Evolutionary conservation across 2,329 filamentous ascomycete genomes (phyloP).

Genomic region (Graphium sp.): DNA sequence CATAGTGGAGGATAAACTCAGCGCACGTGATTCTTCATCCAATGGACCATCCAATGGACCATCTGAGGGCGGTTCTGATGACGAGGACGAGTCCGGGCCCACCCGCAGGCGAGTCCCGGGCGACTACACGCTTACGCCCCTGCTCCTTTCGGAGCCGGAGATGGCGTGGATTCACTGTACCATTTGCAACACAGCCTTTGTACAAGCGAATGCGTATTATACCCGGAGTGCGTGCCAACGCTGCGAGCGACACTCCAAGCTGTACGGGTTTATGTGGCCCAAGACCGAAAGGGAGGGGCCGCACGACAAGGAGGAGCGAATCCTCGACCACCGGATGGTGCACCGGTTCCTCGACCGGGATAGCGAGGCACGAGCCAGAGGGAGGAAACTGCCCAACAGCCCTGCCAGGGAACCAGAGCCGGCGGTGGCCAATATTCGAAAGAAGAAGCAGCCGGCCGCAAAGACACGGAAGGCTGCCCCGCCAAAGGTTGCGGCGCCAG

Average conservation of each 20-base stretch:
- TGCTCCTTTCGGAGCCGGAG: conserved; percentile 56
- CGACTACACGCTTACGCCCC: conserved; percentile 68
- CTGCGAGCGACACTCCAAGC: conserved; percentile 86
- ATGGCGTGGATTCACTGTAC: conserved; percentile 82
- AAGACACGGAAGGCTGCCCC: conserved; percentile 1
- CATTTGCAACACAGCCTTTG: conserved; percentile 66
- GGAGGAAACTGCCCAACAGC: conserved; percentile 11
- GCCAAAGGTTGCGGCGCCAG: conserved; percentile 3
- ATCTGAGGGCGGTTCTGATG: too few relatives aligned
- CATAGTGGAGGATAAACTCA: too few relatives aligned
- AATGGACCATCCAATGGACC: too few relatives aligned
- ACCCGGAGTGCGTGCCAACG: conserved; percentile 76
- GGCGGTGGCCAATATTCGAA: too few relatives aligned
- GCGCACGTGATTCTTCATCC: too few relatives aligned
- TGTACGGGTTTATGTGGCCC: conserved; percentile 92
- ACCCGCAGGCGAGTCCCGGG: conserved; percentile 39
- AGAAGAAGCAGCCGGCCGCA: conserved; percentile 3
- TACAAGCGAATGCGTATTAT: conserved; percentile 76
- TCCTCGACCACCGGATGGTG: conserved; percentile 74
- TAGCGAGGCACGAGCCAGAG: conserved; percentile 43
- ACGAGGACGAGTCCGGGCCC: too few relatives aligned
- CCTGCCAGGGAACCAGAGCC: conserved; percentile 5
- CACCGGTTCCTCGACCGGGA: conserved; percentile 66
- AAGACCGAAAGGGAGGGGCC: conserved; percentile 75
- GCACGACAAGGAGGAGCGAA: conserved; percentile 51